These are phyloP conservation scores for Flaveria linearis DNA, from an alignment of 129 eudicot genomes.

Conservation along the genomic window DNA sequence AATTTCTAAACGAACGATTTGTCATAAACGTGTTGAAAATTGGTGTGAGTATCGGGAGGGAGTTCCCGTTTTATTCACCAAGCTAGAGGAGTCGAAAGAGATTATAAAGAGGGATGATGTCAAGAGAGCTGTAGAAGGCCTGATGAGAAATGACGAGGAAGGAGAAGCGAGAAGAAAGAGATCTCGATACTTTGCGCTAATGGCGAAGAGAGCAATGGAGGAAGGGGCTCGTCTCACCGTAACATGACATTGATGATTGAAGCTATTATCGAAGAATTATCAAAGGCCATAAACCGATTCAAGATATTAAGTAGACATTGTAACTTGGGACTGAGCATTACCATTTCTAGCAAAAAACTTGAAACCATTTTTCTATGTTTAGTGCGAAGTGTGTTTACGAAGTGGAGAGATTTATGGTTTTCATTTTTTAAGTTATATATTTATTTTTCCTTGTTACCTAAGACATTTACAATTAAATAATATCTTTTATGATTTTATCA, in stretches of 20 bases:
- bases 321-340: no score
- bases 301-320: neutral
- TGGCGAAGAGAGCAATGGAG: slow-evolving; percentile 51
- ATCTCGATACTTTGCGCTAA: slow-evolving; percentile 37
- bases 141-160: slow-evolving; percentile 48
- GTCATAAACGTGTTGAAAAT: slow-evolving; percentile 38
- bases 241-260: slow-evolving; percentile 34
- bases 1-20: slow-evolving; percentile 52
- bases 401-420: no score
- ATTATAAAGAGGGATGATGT: slow-evolving; percentile 38
- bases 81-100: slow-evolving; percentile 25
- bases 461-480: no score
- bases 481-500: no score
- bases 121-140: slow-evolving; percentile 28
- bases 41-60: slow-evolving; percentile 48
- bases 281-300: neutral
- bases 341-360: no score
- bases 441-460: no score
- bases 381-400: no score
- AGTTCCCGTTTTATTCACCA: slow-evolving; percentile 31
- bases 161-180: slow-evolving; percentile 40
- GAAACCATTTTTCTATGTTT: no score
- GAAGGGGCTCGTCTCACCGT: slow-evolving; percentile 46
- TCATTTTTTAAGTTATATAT: no score
- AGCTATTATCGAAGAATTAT: slow-evolving; percentile 22